Base-by-base conservation (phyloP, 768 basidiomycete species). In the Suillus placidus region DNA sequence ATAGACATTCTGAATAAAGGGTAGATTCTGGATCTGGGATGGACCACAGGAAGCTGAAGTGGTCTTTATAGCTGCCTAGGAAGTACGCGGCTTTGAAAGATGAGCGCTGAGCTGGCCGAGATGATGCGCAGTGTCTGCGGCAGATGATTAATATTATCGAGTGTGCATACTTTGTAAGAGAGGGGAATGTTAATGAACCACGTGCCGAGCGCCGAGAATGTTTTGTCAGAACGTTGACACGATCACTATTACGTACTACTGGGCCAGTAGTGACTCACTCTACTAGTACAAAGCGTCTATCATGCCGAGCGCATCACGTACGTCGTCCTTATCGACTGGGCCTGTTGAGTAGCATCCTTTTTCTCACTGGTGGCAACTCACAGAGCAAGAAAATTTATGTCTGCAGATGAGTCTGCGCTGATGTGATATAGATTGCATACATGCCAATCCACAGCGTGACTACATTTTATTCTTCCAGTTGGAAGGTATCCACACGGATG, bases 1-100 rank as follows among this genome's bases (percentile, higher is more conserved):
- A 60, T 66, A 20, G 70, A 70, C 79, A 81, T 81, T 49, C 18
- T 42, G 30, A 23, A 20, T 42, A 3, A 30, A 12, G 0, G 18
- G 26, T 60, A 12, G 5, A 4, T 10, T 14, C 18, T 14, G 9
- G 38, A 30, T 58, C 16, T 8, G 6, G 4, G 37, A 9, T 40
- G 2, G 26, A 26, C 10, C 2, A 6, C 1, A 60, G 14, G 18
- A 42, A 43, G 30, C 26, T 30, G 57, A 18, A 57, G 23, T 40
- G 14, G 5, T 5, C 26, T 42, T 30, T 42, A 60, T 60, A 60
- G 6, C 26, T 60, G 26, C 1, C 23, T 26, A 26, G 16, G 23
- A 13, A 30, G 18, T 14, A n/a, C 12, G 6, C 16, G 8, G 26
- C 16, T 30, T 45, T 30, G 13, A 30, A 52, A 20, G 18, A 18